Evolutionary conservation across 495 filamentous ascomycete genomes (phyloP).

Genomic region (Talaromyces liani): DNA sequence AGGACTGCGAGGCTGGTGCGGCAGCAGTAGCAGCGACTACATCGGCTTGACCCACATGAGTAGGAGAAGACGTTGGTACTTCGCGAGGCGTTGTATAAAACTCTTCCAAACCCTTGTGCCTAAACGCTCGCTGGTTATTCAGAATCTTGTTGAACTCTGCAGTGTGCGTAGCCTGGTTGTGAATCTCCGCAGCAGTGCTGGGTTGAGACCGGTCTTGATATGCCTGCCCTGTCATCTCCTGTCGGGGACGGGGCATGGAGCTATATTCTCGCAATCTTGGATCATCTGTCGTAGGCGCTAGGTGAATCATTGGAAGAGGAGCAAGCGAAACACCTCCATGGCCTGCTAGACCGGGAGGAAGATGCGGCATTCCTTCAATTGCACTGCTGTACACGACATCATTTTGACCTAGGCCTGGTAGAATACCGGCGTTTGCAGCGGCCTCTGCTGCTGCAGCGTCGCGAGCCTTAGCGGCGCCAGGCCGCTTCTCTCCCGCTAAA

Average conservation of each 20-base stretch:
- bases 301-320: constrained; percentile 79
- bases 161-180: constrained; percentile 80
- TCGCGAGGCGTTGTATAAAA: constrained; percentile 75
- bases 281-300: constrained; percentile 69
- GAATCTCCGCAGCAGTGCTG: constrained; percentile 71
- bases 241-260: constrained; percentile 74
- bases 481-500: constrained; percentile 91
- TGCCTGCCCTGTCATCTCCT: constrained; percentile 80
- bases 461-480: constrained; percentile 80
- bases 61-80: constrained; percentile 45
- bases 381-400: constrained; percentile 80
- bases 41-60: constrained; percentile 15
- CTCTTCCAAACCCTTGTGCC: constrained; percentile 67
- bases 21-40: constrained; percentile 31
- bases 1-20: constrained; percentile 38
- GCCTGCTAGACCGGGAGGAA: constrained; percentile 54
- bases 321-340: constrained; percentile 53
- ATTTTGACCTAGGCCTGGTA: constrained; percentile 52
- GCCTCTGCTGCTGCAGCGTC: constrained; percentile 64
- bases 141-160: constrained; percentile 85
- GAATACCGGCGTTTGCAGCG: constrained; percentile 31
- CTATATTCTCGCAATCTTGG: constrained; percentile 73
- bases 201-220: constrained; percentile 84
- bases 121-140: constrained; percentile 63
- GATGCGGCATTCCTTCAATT: constrained; percentile 56